Percentiles rank a stretch among this genome's conserved stretches.
These are phyloP conservation scores for Petunia hybrid DNA, from an alignment of 305 asterid species.

Conservation along the genomic window DNA sequence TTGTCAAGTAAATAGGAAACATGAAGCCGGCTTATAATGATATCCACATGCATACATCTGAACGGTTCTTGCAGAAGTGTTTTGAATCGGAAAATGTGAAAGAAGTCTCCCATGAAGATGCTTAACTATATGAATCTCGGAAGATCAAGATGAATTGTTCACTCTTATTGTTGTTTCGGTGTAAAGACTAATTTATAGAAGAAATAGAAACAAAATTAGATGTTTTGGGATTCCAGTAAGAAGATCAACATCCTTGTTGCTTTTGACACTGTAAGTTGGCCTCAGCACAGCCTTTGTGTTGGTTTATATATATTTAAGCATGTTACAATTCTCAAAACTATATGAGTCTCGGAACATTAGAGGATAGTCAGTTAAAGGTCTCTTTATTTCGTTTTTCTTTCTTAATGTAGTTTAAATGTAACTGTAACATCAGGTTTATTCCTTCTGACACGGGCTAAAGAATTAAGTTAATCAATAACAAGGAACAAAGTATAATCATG, in stretches of 20 bases:
- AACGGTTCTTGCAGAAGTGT: background rate
- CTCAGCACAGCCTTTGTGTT: too few relatives aligned
- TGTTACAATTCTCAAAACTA: too few relatives aligned
- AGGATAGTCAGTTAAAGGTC: slow-evolving; percentile 21
- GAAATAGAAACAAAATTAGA: too few relatives aligned
- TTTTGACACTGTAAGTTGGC: too few relatives aligned
- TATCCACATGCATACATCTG: background rate
- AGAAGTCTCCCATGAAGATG: background rate
- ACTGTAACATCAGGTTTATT: slow-evolving; percentile 2
- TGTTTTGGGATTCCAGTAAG: too few relatives aligned
- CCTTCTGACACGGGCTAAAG: background rate
- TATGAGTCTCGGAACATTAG: background rate
- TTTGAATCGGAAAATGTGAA: slow-evolving; percentile 16
- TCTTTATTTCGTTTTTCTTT: background rate
- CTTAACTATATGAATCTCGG: background rate
- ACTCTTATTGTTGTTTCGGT: too few relatives aligned
- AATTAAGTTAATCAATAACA: background rate
- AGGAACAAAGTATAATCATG: background rate
- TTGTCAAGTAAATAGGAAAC: background rate
- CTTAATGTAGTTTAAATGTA: slow-evolving; percentile 10
- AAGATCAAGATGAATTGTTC: too few relatives aligned
- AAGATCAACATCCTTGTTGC: too few relatives aligned
- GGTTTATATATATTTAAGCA: too few relatives aligned
- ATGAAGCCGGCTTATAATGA: background rate
- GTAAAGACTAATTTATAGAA: too few relatives aligned